phyloP scores from a whole-genome alignment of 108 stramenopile genomes.

The Epipyxis sp. region DNA sequence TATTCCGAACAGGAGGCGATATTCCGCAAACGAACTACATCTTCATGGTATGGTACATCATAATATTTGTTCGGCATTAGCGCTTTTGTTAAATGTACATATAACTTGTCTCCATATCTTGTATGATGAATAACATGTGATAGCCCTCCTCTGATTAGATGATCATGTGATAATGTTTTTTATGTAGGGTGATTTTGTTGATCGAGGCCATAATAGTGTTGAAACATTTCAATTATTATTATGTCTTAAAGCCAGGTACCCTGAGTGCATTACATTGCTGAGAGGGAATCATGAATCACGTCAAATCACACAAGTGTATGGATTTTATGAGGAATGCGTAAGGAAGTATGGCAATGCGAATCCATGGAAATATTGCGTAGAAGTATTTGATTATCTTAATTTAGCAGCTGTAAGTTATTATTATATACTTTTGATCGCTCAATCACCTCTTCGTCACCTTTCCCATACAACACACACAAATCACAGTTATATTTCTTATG shows the following conservation, averaged over 20 bases:
- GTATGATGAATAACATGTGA: constrained; percentile 5
- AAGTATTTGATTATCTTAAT: constrained; percentile 31
- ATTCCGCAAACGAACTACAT: constrained; percentile 63
- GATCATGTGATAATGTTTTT: neutral
- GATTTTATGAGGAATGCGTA: constrained; percentile 96
- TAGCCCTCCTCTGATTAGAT: neutral
- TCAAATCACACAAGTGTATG: constrained; percentile 88
- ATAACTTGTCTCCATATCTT: too few relatives aligned
- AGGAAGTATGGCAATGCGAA: constrained; percentile 97
- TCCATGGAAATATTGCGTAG: constrained; percentile 81
- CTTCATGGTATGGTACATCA: constrained; percentile 64
- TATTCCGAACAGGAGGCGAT: constrained; percentile 46
- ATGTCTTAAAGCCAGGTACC: constrained; percentile 78
- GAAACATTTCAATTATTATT: constrained; percentile 84
- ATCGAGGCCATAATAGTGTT: constrained; percentile 84
- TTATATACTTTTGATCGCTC: neutral
- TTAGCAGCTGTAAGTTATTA: constrained; percentile 27
- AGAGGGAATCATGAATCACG: constrained; percentile 88
- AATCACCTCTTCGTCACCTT: neutral
- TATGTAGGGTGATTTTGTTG: constrained; percentile 77
- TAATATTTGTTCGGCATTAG: too few relatives aligned
- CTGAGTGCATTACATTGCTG: constrained; percentile 77
- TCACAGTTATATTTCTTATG: neutral
- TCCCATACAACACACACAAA: neutral
- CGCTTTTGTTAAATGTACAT: too few relatives aligned